A percentile compares a stretch with the other conserved stretches of the same genome.
Evolutionary conservation across 31 red algal genomes (phyloP).

Genomic region (Asparagopsis taxiformis): DNA sequence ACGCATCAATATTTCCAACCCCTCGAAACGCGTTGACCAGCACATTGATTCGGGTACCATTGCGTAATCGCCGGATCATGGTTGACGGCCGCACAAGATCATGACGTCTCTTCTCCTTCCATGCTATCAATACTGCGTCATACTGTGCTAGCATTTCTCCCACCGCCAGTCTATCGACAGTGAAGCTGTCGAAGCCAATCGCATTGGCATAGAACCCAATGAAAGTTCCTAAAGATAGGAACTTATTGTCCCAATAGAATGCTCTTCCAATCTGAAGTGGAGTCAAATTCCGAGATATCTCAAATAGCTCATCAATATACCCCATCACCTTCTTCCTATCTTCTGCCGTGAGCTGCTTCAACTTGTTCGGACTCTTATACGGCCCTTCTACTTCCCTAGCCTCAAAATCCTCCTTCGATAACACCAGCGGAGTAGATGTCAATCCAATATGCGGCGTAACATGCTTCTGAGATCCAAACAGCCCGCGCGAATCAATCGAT

Average conservation of each 20-base stretch:
- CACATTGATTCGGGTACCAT: too few species aligned
- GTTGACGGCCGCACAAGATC: too few species aligned
- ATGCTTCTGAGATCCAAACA: too few species aligned
- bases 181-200: neutral
- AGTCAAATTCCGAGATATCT: constrained; percentile 10
- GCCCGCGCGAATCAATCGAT: constrained; percentile 6
- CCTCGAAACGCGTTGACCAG: neutral
- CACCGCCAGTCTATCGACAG: constrained; percentile 16
- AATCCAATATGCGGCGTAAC: constrained; percentile 26
- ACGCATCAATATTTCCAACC: constrained; percentile 33
- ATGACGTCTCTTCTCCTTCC: constrained; percentile 46
- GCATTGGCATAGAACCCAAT: constrained; percentile 1
- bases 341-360: neutral
- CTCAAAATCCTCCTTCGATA: constrained; percentile 21
- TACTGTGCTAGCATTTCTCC: constrained; percentile 31
- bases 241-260: constrained; percentile 31
- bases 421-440: neutral
- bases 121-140: constrained; percentile 28
- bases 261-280: constrained; percentile 11
- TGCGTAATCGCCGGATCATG: too few species aligned
- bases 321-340: constrained; percentile 21
- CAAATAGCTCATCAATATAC: constrained; percentile 13
- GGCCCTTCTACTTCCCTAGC: constrained; percentile 5
- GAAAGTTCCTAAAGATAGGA: constrained; percentile 12
- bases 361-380: constrained; percentile 8